Evolutionary conservation across 345 rosid genomes (phyloP), one percentile per base, ranked within the genome.

Genomic region (Litchi chinensis): DNA sequence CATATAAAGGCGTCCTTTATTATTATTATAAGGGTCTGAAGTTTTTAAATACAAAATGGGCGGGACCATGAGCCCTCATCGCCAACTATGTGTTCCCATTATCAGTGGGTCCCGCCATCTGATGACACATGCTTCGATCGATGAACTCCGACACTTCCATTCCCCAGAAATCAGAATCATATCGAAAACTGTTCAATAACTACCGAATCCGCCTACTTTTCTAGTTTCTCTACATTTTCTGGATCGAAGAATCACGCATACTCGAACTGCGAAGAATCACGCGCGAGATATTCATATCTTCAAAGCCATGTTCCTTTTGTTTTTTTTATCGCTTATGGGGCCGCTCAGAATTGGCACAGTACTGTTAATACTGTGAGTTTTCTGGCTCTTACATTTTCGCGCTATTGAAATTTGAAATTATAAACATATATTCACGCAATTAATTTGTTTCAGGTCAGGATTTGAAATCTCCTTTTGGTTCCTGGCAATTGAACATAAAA

Each of bases 271-370:
- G 72, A 86, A 81, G 77, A 86, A 76, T 82, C 88, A 91, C 65
- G 75, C 89, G 1, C 88, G 88, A 56, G 98, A 95, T 74, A 87
- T 95, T 74, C 94, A 91, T 85, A 87, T 95, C 68, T 83, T 95
- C 67, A 95, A 98, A 86, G 83, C 81, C 71, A 89, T 93, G 41
- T 94, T 92, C 65, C 78, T 95, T 79, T 86, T 95, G 68, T 72
- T 95, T 74, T 95, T 95, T 83, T 90, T n/a, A n/a, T 87, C 72
- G 93, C 98, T 68, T 93, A 84, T 65, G 98, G 98, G 68, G 98
- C 98, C 75, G 98, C 98, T 77, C 98, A 95, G 88, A 95, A 95
- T 86, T 90, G 93, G 18, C 93, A 95, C 83, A 91, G 93, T 15
- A 93, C 93, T 32, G 81, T 95, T 78, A 92, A 95, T 76, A 81